Evolutionary conservation across 305 asterid species (phyloP), one percentile per base, ranked within the genome.

Genomic region (Fraxinus nigra): DNA sequence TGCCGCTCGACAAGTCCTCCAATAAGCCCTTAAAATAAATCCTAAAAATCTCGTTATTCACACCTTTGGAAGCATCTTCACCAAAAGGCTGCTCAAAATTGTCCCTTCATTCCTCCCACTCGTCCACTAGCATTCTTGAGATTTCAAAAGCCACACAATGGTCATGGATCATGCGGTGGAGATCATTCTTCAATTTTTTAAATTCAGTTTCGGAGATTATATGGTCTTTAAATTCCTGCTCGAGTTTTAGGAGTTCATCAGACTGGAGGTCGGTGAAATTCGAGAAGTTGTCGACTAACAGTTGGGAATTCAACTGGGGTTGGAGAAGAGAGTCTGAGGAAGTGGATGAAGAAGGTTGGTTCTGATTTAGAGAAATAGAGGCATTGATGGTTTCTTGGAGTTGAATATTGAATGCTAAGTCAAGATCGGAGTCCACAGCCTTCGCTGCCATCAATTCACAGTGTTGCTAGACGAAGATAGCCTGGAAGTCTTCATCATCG

Each of bases 351-450:
- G 90, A 75, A 65, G 92, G 88, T 26, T 85, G 84, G 51, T 75
- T 14, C 40, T 13, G 73, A 40, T 83, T 26, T 56, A 88, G 76
- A 22, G 90, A 75, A 69, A 92, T 87, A 69, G 98, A 94, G 61
- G 97, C 96, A 28, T 80, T 76, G 43, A 94, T 84, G 72, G 94
- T 96, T 86, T 93, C 98, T 76, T 90, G 88, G 76, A 94, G 93
- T 81, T 94, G 98, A 78, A 94, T 93, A 10, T 84, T 82, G 85
- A 86, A 92, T 79, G 98, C 97, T 34, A 91, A 80, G 67, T 92
- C 92, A 32, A 89, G 85, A 90, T 94, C 97, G 79, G 88, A 76
- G 3, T 91, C 92, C 33, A 87, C 24, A 56, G 85, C 89, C 72
- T 83, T 80, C 70, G 95, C 92, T 32, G 85, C 92, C 90, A 79